Percentiles rank a stretch among this genome's conserved stretches.
phyloP scores from a whole-genome alignment of 2,329 filamentous ascomycete species.

The Ophiostoma sp. region DNA sequence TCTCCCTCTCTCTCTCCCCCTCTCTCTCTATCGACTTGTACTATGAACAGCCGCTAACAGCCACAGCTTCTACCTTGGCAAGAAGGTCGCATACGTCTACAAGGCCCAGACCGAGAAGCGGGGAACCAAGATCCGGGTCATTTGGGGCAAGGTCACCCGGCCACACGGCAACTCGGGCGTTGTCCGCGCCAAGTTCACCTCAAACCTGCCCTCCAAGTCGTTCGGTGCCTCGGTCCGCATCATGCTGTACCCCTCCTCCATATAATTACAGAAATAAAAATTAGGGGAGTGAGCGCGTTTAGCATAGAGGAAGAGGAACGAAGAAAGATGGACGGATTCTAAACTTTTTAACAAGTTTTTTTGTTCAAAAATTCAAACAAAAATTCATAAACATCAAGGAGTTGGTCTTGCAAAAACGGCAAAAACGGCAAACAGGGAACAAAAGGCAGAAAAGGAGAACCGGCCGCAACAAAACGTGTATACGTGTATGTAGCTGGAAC shows the following conservation, averaged over 20 bases:
- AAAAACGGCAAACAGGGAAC: neutral
- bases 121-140: constrained; percentile 93
- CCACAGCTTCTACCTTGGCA: constrained; percentile 86
- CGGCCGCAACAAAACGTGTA: neutral
- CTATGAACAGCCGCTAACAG: neutral
- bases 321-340: neutral
- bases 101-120: constrained; percentile 89
- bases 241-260: constrained; percentile 97
- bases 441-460: neutral
- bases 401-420: neutral
- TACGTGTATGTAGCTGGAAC: constrained; percentile 12
- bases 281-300: constrained; percentile 23
- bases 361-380: neutral
- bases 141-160: constrained; percentile 32
- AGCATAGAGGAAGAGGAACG: constrained; percentile 27
- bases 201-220: constrained; percentile 91
- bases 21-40: too few relatives aligned
- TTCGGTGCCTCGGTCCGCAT: constrained; percentile 95
- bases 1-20: neutral
- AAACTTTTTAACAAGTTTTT: neutral
- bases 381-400: constrained; percentile 9
- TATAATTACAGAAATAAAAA: constrained; percentile 57
- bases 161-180: constrained; percentile 82
- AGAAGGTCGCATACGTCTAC: constrained; percentile 99
- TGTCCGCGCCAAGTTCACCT: constrained; percentile 94